A percentile compares a stretch with the other conserved stretches of the same genome.
Conservation (phyloP, 2,329 filamentous ascomycete genomes). For the Arachnopeziza araneosa region DNA sequence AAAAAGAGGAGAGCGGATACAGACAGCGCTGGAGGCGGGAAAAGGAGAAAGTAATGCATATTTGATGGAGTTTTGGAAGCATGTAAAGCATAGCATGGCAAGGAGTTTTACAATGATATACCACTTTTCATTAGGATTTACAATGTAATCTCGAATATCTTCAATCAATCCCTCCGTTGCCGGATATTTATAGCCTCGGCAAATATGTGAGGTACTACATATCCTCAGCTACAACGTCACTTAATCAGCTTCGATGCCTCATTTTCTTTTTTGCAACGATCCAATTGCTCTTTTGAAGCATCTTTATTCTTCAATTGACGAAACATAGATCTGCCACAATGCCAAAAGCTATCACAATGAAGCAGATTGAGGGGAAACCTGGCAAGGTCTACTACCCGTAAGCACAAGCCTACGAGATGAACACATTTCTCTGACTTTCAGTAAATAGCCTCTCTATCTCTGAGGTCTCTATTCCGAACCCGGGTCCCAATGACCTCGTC, state of each 20-base stretch:
- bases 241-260: constrained; percentile 1
- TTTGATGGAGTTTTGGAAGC: background rate
- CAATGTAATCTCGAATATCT: background rate
- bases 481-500: constrained; percentile 63
- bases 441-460: constrained; percentile 38
- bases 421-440: background rate
- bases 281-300: background rate
- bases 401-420: constrained; percentile 46
- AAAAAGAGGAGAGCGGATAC: constrained; percentile 62
- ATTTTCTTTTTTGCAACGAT: background rate
- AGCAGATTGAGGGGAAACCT: constrained; percentile 70
- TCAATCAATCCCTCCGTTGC: background rate
- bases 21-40: constrained; percentile 40
- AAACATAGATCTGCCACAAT: constrained; percentile 7
- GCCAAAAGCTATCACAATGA: constrained; percentile 37
- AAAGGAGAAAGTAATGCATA: constrained; percentile 17
- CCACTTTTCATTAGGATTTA: background rate
- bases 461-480: constrained; percentile 55
- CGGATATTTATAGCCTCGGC: constrained; percentile 4
- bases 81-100: background rate
- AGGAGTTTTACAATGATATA: background rate
- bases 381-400: constrained; percentile 84
- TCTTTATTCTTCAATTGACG: background rate
- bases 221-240: background rate
- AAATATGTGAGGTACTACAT: background rate